Conservation (phyloP, 768 basidiomycete species). For the Nidularia pulvinata region DNA sequence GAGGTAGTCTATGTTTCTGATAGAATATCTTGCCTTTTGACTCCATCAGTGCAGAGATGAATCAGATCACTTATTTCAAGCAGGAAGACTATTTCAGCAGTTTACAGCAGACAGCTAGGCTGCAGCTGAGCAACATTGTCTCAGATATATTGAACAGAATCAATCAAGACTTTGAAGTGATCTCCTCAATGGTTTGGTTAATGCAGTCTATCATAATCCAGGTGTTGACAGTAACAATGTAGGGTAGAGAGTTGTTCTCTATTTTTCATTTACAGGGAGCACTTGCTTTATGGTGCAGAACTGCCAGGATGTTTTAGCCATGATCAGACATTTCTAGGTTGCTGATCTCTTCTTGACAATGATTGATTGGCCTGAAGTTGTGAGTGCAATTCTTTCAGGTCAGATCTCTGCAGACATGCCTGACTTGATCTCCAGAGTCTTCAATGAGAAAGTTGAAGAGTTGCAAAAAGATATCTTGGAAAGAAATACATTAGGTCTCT, state of each 20-base stretch:
- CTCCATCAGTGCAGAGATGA: conserved; percentile 27
- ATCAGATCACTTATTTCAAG: conserved; percentile 22
- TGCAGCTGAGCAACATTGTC: conserved; percentile 28
- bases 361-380: conserved; percentile 41
- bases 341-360: conserved; percentile 44
- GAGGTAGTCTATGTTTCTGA: conserved; percentile 6
- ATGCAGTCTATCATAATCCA: conserved; percentile 18
- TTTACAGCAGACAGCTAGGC: conserved; percentile 46
- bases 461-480: conserved; percentile 29
- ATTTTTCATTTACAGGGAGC: conserved; percentile 31
- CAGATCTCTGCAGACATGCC: conserved; percentile 37
- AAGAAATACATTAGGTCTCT: conserved; percentile 35
- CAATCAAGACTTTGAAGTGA: conserved; percentile 32
- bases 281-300: conserved; percentile 31
- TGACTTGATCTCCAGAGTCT: conserved; percentile 44
- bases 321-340: conserved; percentile 24
- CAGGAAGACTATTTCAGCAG: conserved; percentile 39
- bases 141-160: conserved; percentile 25
- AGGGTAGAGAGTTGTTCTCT: conserved; percentile 27
- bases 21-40: background rate
- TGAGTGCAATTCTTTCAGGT: conserved; percentile 30
- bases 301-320: conserved; percentile 38
- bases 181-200: conserved; percentile 27
- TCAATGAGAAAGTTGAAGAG: conserved; percentile 36
- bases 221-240: conserved; percentile 16